These are phyloP conservation scores for Bipolaris victoriae DNA, from an alignment of 2,329 filamentous ascomycete species.

Conservation along the genomic window DNA sequence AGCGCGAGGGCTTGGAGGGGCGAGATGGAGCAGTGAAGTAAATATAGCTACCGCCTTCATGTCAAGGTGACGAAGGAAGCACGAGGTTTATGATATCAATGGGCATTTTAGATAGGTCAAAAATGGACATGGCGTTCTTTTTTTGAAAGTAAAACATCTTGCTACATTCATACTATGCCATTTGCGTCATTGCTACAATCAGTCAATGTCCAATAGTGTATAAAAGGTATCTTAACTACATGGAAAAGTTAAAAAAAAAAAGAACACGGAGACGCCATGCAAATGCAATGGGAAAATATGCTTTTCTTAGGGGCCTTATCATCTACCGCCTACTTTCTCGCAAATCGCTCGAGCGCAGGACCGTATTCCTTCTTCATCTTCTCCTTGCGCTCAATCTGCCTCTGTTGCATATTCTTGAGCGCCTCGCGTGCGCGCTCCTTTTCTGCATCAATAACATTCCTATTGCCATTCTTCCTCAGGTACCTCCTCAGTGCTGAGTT, in stretches of 20 bases:
- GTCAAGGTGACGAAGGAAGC: neutral
- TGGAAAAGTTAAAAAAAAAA: neutral
- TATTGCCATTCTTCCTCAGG: conserved; percentile 86
- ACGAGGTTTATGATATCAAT: conserved; percentile 21
- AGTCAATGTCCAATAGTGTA: neutral
- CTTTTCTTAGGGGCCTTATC: neutral
- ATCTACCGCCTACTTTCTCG: conserved; percentile 59
- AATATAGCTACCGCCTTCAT: neutral
- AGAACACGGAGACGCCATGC: neutral
- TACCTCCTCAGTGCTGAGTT: conserved; percentile 89
- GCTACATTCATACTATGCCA: neutral
- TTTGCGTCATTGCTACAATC: neutral
- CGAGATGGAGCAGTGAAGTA: conserved; percentile 11
- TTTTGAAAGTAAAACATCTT: neutral
- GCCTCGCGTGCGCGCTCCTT: conserved; percentile 84
- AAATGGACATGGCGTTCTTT: conserved; percentile 21
- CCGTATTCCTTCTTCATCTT: conserved; percentile 75
- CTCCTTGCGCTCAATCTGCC: conserved; percentile 35
- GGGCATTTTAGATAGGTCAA: conserved; percentile 26
- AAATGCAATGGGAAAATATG: neutral
- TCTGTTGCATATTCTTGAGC: conserved; percentile 58
- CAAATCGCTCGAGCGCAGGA: conserved; percentile 85
- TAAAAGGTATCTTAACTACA: conserved; percentile 1
- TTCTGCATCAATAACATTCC: conserved; percentile 97
- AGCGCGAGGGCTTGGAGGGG: conserved; percentile 59